Base-by-base conservation (phyloP, 768 basidiomycete species). In the Auricularia auricula-judae region DNA sequence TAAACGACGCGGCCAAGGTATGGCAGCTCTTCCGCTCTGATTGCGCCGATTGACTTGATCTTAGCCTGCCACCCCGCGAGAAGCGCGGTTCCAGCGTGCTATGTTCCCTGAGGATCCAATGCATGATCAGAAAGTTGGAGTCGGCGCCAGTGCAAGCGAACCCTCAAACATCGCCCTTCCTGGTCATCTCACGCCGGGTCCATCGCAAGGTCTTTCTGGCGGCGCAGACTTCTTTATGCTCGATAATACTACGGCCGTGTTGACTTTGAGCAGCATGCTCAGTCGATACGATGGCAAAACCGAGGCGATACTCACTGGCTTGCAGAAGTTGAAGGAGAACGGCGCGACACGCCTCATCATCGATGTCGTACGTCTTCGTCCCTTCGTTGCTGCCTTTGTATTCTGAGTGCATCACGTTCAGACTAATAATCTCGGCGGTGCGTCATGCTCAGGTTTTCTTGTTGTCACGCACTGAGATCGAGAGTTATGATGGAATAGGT, bases 211-310 rank as follows among this genome's bases (percentile, higher is more conserved):
- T 58, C 79, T 78, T 56, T 82, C 82, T 68, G 78, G 79, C n/a
- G 82, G 80, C 39, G 80, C 80, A 1, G 80, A 83, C 66, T 85
- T 85, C 69, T 83, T 79, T 68, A 70, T 84, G 70, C 73, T 84
- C 21, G 83, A 84, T 66, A 76, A 76, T 23, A 76, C 72, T 63
- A 85, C 83, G 3, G 84, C 84, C 39, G 80, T 85, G 11, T 74
- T 85, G 42, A 81, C 82, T 3, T 76, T 86, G 4, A 83, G 84
- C 14, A 84, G 82, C 70, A 86, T 86, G 71, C 79, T 80, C 1
- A 23, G 23, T 43, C 74, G 75, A 65, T 81, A 80, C 66, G 72
- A 72, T 35, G 65, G 65, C 4, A 81, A 85, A 67, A 74, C 79
- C 64, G 65, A 70, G 43, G 75, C 76, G 36, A 68, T 87, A 61